Conservation (phyloP, 164 flowering plant species). For the Protea cynaroides region DNA sequence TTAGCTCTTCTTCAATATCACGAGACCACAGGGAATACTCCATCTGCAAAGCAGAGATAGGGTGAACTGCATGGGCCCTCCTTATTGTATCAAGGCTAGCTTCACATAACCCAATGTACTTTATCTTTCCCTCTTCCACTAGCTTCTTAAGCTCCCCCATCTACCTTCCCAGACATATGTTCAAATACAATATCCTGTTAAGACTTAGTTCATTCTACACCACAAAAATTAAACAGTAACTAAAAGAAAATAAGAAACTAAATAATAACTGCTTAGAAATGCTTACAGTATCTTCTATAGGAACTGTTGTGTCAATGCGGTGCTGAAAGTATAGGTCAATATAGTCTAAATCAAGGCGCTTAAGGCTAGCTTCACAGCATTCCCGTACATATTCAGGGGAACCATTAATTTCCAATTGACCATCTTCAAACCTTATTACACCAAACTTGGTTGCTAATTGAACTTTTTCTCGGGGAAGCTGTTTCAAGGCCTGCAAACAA, state of each 20-base stretch:
- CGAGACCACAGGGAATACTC: conserved; percentile 10
- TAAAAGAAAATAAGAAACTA: background rate
- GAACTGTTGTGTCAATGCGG: background rate
- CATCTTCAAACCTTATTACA: background rate
- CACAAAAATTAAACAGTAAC: background rate
- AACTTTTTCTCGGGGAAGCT: conserved; percentile 18
- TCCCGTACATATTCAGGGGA: background rate
- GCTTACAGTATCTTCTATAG: conserved; percentile 2
- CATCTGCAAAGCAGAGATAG: conserved; percentile 9
- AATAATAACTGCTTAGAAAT: background rate
- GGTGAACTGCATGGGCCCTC: conserved; percentile 13
- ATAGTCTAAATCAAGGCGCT: background rate
- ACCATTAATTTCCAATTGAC: background rate
- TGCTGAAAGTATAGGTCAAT: background rate
- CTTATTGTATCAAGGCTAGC: background rate
- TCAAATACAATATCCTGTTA: background rate
- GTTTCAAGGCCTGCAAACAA: conserved; percentile 18
- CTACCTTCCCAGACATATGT: background rate
- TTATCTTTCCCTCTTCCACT: conserved; percentile 9
- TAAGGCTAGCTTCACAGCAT: conserved; percentile 4
- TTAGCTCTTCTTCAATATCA: conserved; percentile 11
- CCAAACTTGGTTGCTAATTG: conserved; percentile 26
- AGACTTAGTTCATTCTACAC: background rate
- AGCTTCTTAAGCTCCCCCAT: conserved; percentile 13
- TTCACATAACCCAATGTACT: background rate